Conservation (phyloP, 169 alveolate genomes). For the Cryptosporidium parvum region DNA sequence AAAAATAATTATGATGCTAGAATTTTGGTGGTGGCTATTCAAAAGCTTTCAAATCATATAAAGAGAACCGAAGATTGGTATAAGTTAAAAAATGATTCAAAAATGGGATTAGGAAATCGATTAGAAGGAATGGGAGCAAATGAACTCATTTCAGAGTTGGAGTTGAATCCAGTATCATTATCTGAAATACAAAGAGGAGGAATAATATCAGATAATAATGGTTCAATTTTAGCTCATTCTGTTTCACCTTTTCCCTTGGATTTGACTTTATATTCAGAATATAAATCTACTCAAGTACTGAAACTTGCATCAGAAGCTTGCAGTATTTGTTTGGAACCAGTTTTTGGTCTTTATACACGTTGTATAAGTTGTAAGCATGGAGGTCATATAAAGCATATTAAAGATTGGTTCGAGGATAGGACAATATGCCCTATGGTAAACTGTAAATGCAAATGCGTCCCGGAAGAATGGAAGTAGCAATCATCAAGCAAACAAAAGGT, state of each 20-base stretch:
- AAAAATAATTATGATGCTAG: conserved; percentile 40
- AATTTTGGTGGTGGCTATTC: conserved; percentile 24
- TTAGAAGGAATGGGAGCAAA: not conserved
- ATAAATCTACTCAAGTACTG: not conserved
- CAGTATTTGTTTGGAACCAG: conserved; percentile 33
- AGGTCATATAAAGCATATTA: conserved; percentile 53
- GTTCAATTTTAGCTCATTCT: not conserved
- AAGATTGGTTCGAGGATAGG: conserved; percentile 18
- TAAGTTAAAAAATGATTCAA: not conserved
- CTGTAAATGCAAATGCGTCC: conserved; percentile 43
- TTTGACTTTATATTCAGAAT: not conserved
- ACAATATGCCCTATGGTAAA: conserved; percentile 13
- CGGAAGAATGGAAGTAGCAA: not conserved
- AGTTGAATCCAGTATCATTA: not conserved
- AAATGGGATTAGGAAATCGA: not conserved
- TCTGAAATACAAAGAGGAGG: not conserved
- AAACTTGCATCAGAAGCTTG: not conserved
- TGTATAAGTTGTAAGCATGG: conserved; percentile 53
- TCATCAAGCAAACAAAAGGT: not conserved
- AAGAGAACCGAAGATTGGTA: not conserved
- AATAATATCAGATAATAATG: not conserved
- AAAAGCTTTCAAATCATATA: conserved; percentile 18
- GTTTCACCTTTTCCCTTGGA: not conserved
- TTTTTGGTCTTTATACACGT: conserved; percentile 60
- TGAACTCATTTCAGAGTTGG: not conserved